Evolutionary conservation across 345 rosid genomes (phyloP).

Genomic region (Eucalyptus paniculata): DNA sequence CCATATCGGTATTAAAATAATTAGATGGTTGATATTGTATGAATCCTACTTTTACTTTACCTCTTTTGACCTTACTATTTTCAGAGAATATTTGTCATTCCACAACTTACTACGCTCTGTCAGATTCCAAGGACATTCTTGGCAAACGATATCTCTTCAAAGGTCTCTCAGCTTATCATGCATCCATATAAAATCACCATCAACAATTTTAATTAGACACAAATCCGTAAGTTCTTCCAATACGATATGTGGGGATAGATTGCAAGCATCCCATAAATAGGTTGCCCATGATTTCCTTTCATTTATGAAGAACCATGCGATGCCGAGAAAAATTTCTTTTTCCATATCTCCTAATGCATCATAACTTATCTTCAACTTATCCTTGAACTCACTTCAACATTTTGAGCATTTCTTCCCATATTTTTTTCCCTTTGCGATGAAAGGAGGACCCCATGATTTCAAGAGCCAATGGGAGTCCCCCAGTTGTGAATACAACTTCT

Average conservation of each 20-base stretch:
- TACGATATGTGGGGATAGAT: not conserved
- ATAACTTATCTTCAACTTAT: not conserved
- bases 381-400: not conserved
- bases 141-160: not conserved
- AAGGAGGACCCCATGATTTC: not conserved
- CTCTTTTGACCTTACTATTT: not conserved
- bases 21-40: not conserved
- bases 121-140: not conserved
- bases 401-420: not conserved
- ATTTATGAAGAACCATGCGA: not conserved
- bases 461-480: not conserved
- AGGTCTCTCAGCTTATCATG: not conserved
- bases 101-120: not conserved
- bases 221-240: not conserved
- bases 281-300: not conserved
- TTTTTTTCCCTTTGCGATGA: not conserved
- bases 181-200: not conserved
- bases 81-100: accelerated
- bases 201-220: not conserved
- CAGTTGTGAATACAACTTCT: accelerated
- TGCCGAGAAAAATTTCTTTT: not conserved
- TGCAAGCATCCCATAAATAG: not conserved
- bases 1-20: too few species aligned
- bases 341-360: not conserved
- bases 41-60: not conserved